Evolutionary conservation across 2,329 filamentous ascomycete genomes (phyloP).

Genomic region (Cytospora paraplurivora): DNA sequence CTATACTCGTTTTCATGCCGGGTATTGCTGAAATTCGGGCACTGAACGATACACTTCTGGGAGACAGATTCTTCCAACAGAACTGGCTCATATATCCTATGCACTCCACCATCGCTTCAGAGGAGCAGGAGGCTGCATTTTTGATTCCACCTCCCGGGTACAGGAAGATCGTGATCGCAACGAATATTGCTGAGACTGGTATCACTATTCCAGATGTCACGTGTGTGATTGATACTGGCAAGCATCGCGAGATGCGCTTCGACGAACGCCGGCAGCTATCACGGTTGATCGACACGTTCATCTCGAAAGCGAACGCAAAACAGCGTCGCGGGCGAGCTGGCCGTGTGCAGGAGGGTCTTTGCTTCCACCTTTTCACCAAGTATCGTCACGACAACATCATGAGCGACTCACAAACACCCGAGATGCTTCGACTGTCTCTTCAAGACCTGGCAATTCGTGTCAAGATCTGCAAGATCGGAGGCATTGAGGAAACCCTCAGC

Average conservation of each 20-base stretch:
- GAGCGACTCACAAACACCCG: conserved; percentile 90
- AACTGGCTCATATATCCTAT: conserved; percentile 87
- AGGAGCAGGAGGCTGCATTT: conserved; percentile 95
- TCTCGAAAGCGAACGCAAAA: conserved; percentile 93
- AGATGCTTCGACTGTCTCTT: conserved; percentile 90
- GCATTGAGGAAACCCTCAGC: conserved; percentile 85
- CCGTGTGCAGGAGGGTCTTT: conserved; percentile 91
- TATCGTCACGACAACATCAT: conserved; percentile 83
- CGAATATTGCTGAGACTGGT: conserved; percentile 97
- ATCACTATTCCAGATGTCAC: conserved; percentile 98
- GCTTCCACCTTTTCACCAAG: conserved; percentile 94
- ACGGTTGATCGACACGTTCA: conserved; percentile 88
- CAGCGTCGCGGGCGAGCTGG: conserved; percentile 92
- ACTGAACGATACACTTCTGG: conserved; percentile 80
- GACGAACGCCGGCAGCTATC: conserved; percentile 92
- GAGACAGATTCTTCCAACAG: conserved; percentile 72
- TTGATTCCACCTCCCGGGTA: conserved; percentile 77
- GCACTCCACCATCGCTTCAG: conserved; percentile 92
- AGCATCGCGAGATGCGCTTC: conserved; percentile 96
- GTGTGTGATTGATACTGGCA: conserved; percentile 93
- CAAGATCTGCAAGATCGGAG: conserved; percentile 95
- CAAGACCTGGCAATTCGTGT: conserved; percentile 95
- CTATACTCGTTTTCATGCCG: conserved; percentile 91
- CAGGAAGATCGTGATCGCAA: conserved; percentile 93
- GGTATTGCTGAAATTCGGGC: conserved; percentile 91